phyloP scores from a whole-genome alignment of 805 yeast species.

The Candida ovalis region DNA sequence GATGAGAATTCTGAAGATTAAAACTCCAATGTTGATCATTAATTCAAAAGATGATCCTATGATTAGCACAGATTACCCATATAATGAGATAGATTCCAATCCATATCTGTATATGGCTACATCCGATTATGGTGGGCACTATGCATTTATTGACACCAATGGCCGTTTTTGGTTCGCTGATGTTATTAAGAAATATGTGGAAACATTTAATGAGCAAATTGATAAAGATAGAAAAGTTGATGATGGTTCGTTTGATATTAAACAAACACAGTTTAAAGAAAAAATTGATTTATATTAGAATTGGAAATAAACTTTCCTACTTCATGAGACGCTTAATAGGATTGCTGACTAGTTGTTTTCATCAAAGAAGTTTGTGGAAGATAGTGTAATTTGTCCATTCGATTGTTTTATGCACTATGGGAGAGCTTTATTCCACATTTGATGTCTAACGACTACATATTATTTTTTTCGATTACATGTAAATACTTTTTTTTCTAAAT shows the following conservation, averaged over 20 bases:
- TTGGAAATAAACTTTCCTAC: too few relatives aligned
- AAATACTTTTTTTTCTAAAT: too few relatives aligned
- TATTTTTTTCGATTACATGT: too few relatives aligned
- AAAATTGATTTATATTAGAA: constrained; percentile 12
- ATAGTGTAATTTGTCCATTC: too few relatives aligned
- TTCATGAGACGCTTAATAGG: too few relatives aligned
- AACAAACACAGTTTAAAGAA: constrained; percentile 18
- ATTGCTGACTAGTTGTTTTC: too few relatives aligned
- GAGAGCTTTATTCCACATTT: too few relatives aligned
- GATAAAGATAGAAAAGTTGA: constrained; percentile 9
- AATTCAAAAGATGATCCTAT: constrained; percentile 69
- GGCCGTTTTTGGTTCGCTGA: constrained; percentile 46
- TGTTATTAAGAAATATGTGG: constrained; percentile 38
- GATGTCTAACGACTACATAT: too few relatives aligned
- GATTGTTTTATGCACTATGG: too few relatives aligned
- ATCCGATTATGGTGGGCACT: constrained; percentile 70
- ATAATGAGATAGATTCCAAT: constrained; percentile 43
- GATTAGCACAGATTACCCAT: constrained; percentile 51
- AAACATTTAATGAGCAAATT: constrained; percentile 30
- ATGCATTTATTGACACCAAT: constrained; percentile 45
- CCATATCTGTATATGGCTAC: constrained; percentile 56
- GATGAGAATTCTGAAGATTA: constrained; percentile 49
- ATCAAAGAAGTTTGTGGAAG: too few relatives aligned
- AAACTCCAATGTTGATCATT: constrained; percentile 59
- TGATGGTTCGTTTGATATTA: constrained; percentile 18